Evolutionary conservation across 192 early-diverging fungal genomes (phyloP).

Genomic region (Jimgerdemannia flammicorona): DNA sequence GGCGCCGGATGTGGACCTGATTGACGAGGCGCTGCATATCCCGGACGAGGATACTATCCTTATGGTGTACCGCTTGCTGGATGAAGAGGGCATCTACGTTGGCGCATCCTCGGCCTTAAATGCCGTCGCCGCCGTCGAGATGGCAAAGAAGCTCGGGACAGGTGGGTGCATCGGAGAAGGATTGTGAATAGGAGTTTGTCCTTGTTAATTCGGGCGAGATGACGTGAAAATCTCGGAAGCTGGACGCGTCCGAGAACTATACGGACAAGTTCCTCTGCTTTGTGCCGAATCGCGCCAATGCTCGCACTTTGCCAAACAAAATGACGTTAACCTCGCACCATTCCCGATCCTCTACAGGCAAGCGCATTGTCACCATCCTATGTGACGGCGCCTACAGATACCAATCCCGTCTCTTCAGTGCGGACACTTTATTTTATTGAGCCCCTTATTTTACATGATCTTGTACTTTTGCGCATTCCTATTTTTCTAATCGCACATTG

Average conservation of each 20-base stretch:
- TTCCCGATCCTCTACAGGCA: constrained; percentile 14
- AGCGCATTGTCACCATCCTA: constrained; percentile 81
- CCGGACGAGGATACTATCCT: constrained; percentile 76
- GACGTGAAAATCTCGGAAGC: background rate
- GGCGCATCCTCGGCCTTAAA: constrained; percentile 92
- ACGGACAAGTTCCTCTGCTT: no score
- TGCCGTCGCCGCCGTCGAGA: constrained; percentile 87
- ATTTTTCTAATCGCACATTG: no score
- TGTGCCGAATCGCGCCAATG: no score
- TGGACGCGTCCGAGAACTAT: no score
- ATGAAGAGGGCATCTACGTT: constrained; percentile 93
- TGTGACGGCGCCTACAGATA: constrained; percentile 90
- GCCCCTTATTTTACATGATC: background rate
- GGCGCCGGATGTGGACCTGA: constrained; percentile 67
- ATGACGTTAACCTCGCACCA: no score
- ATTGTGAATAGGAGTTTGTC: background rate
- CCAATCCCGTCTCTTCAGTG: constrained; percentile 77
- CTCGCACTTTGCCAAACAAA: no score
- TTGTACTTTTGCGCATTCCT: background rate
- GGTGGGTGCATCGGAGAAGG: constrained; percentile 33
- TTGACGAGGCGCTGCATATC: constrained; percentile 82
- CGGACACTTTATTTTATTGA: constrained; percentile 18
- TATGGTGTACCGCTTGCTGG: constrained; percentile 87
- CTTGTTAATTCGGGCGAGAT: background rate
- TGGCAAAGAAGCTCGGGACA: constrained; percentile 81